phyloP scores from a whole-genome alignment of 805 yeast species.

The Naumovozyma castellii region DNA sequence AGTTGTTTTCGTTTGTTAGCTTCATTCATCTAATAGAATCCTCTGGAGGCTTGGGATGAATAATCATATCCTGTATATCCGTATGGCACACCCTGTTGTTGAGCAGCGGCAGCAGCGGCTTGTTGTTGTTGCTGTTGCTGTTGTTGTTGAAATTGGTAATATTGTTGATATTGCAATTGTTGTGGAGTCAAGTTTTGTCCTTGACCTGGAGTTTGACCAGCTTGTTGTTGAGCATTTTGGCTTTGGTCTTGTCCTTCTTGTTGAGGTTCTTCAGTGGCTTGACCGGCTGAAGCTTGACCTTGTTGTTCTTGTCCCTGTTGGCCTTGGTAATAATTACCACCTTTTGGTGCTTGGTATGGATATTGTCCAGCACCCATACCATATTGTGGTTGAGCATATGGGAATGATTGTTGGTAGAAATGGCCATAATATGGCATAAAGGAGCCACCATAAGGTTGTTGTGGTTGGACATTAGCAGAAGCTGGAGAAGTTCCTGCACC shows the following conservation, averaged over 20 bases:
- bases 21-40: constrained; percentile 20
- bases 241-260: constrained; percentile 11
- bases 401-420: constrained; percentile 30
- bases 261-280: constrained; percentile 15
- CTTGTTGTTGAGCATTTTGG: constrained; percentile 5
- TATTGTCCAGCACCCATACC: constrained; percentile 28
- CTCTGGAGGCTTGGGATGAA: constrained; percentile 29
- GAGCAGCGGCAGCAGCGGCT: constrained; percentile 10
- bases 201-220: constrained; percentile 13
- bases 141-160: constrained; percentile 28
- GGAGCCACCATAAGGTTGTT: constrained; percentile 27
- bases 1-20: not conserved
- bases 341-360: constrained; percentile 25
- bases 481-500: constrained; percentile 19
- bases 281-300: constrained; percentile 9
- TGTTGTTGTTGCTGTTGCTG: constrained; percentile 22
- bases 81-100: constrained; percentile 25
- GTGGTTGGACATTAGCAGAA: constrained; percentile 16
- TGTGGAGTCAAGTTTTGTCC: constrained; percentile 13
- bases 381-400: constrained; percentile 31
- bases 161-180: constrained; percentile 24
- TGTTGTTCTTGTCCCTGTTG: constrained; percentile 19
- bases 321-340: constrained; percentile 17
- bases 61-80: constrained; percentile 29
- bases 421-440: constrained; percentile 31